Conservation (phyloP, 2,329 filamentous ascomycete species). For the Xylariaceae sp. region DNA sequence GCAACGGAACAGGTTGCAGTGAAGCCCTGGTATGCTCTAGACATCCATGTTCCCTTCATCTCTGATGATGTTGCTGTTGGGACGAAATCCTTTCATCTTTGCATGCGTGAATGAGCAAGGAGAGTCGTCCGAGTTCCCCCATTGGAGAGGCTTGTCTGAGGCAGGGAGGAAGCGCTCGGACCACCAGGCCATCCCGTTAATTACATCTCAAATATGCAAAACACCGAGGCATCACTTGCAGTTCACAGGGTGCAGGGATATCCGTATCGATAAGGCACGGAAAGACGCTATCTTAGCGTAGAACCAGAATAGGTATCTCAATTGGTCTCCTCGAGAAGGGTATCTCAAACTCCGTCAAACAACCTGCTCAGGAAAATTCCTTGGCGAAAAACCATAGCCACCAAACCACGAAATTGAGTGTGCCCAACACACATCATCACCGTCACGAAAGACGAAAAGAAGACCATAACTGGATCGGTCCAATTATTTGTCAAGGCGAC, state of each 20-base stretch:
- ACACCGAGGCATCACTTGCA: too few relatives aligned
- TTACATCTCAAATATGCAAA: not conserved
- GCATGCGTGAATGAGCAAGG: not conserved
- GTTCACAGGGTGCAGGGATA: too few relatives aligned
- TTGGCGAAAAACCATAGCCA: slow-evolving; percentile 7
- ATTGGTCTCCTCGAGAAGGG: slow-evolving; percentile 25
- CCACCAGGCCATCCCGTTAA: not conserved
- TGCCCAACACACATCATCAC: not conserved
- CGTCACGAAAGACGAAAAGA: slow-evolving; percentile 1
- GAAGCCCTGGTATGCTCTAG: not conserved
- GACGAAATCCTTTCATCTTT: slow-evolving; percentile 7
- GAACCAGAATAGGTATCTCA: slow-evolving; percentile 12
- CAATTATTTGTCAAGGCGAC: slow-evolving; percentile 2
- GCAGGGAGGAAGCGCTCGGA: not conserved
- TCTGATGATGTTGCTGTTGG: not conserved
- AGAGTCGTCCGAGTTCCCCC: not conserved
- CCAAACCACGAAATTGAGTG: not conserved
- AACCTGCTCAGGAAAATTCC: slow-evolving; percentile 24
- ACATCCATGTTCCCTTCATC: not conserved
- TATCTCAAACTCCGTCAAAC: slow-evolving; percentile 29
- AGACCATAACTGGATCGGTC: slow-evolving; percentile 2
- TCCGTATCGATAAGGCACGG: slow-evolving; percentile 17
- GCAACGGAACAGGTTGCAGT: not conserved
- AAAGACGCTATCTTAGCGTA: slow-evolving; percentile 8
- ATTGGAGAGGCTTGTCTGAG: not conserved